Conservation (phyloP, 2,329 filamentous ascomycete species). For the Lachnellula suecica region DNA sequence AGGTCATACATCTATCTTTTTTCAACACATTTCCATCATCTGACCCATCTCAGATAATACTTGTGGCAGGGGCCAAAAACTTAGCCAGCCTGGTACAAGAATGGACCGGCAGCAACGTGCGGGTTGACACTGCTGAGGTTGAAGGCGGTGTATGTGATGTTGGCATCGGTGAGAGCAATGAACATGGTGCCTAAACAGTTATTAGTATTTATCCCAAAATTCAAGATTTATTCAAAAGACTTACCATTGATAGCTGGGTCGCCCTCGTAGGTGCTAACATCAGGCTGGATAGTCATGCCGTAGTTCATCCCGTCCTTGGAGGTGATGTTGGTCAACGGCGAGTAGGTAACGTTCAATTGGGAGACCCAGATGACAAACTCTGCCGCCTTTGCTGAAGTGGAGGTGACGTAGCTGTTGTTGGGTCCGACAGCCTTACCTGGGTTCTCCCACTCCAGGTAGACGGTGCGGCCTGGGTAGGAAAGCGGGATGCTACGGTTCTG, state of each 20-base stretch:
- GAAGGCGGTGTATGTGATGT: constrained; percentile 71
- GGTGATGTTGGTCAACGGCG: constrained; percentile 54
- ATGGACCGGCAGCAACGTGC: constrained; percentile 69
- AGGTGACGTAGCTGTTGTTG: constrained; percentile 79
- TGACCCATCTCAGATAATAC: constrained; percentile 24
- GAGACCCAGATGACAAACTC: constrained; percentile 73
- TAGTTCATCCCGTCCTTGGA: constrained; percentile 34
- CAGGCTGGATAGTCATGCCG: constrained; percentile 65
- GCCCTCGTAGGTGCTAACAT: constrained; percentile 63
- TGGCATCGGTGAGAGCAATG: constrained; percentile 68
- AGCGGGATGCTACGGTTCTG: constrained; percentile 71
- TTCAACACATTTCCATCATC: too few relatives aligned
- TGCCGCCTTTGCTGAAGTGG: constrained; percentile 56
- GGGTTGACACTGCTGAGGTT: constrained; percentile 74
- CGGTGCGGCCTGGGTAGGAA: constrained; percentile 70
- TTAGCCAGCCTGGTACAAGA: constrained; percentile 77
- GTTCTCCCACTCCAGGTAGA: constrained; percentile 71
- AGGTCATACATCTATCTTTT: too few relatives aligned
- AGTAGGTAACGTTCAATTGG: constrained; percentile 75
- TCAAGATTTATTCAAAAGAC: neutral
- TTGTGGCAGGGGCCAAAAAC: constrained; percentile 55
- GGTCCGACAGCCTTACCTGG: constrained; percentile 71
- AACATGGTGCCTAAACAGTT: constrained; percentile 62
- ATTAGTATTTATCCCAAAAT: neutral
- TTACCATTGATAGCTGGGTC: constrained; percentile 67